phyloP scores from a whole-genome alignment of 75 land plant genomes.

The Chamaecyparis obtusa region DNA sequence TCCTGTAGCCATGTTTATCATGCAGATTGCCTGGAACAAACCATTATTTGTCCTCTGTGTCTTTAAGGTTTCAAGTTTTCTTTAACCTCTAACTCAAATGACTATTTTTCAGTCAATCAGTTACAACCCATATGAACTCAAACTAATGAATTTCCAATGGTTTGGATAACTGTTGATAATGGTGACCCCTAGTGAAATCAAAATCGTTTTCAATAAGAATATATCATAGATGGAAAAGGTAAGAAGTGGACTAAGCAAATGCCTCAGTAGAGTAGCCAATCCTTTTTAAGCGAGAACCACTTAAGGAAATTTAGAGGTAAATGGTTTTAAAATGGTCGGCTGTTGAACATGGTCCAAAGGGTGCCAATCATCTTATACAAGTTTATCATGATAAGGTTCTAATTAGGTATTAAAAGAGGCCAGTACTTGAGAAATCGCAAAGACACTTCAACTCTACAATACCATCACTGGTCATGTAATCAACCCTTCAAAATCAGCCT shows the following conservation, averaged over 20 bases:
- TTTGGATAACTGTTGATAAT: slow-evolving; percentile 24
- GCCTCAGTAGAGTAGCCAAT: too few species aligned
- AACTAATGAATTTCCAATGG: too few species aligned
- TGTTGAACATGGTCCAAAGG: too few species aligned
- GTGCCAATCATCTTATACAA: too few species aligned
- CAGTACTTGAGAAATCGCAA: not conserved
- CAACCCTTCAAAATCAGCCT: not conserved
- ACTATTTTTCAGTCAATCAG: too few species aligned
- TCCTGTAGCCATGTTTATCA: slow-evolving; percentile 68
- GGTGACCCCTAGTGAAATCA: slow-evolving; percentile 25
- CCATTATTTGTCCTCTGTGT: slow-evolving; percentile 75
- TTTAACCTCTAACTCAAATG: too few species aligned
- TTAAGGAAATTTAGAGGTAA: too few species aligned
- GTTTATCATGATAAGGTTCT: too few species aligned
- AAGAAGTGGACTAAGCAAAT: not conserved
- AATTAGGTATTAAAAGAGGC: not conserved
- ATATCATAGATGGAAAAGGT: slow-evolving; percentile 44
- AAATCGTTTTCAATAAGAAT: slow-evolving; percentile 38
- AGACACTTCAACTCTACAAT: not conserved
- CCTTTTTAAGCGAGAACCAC: too few species aligned
- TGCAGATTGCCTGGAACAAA: slow-evolving; percentile 76
- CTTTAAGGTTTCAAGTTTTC: not conserved
- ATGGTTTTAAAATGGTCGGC: too few species aligned
- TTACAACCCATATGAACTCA: too few species aligned
- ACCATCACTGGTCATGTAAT: slow-evolving; percentile 1